phyloP scores from a whole-genome alignment of 441 rosid genomes.

The Eutrema salsugineum region DNA sequence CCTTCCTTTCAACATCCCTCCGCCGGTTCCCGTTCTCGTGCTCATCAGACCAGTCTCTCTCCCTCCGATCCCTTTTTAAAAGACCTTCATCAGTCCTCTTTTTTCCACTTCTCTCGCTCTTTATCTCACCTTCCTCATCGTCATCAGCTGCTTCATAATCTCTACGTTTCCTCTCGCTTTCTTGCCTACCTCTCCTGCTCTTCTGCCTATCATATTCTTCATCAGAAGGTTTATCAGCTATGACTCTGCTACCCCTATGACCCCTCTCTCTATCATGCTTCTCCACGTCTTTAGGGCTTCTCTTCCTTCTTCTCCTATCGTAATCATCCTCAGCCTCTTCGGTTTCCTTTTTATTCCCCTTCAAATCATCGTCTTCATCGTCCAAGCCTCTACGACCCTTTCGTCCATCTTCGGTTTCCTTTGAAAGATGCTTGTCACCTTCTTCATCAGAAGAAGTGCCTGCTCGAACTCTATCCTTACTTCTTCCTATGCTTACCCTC shows the following conservation, averaged over 20 bases:
- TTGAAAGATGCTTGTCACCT: background rate
- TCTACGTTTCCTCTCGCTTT: slow-evolving; percentile 20
- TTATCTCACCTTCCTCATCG: slow-evolving; percentile 36
- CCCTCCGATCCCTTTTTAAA: slow-evolving; percentile 29
- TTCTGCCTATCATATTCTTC: slow-evolving; percentile 28
- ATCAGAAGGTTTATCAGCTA: slow-evolving; percentile 32
- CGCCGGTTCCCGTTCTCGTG: slow-evolving; percentile 32
- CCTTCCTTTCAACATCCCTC: slow-evolving; percentile 33
- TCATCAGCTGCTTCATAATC: slow-evolving; percentile 19
- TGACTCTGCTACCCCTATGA: slow-evolving; percentile 26
- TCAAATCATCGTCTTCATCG: background rate
- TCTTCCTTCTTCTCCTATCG: background rate
- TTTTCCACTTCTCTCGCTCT: slow-evolving; percentile 7
- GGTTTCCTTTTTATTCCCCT: background rate
- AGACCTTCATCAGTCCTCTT: slow-evolving; percentile 10
- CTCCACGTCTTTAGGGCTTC: slow-evolving; percentile 7
- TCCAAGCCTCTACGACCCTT: background rate
- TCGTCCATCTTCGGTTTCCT: background rate
- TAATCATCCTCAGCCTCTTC: background rate
- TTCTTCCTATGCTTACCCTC: slow-evolving; percentile 1
- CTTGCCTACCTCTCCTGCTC: slow-evolving; percentile 16
- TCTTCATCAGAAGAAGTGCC: slow-evolving; percentile 22
- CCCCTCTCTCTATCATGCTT: slow-evolving; percentile 21
- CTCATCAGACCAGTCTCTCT: slow-evolving; percentile 28
- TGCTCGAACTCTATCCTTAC: slow-evolving; percentile 11